Base-by-base conservation (phyloP, 768 basidiomycete species). In the Suillus lakei region DNA sequence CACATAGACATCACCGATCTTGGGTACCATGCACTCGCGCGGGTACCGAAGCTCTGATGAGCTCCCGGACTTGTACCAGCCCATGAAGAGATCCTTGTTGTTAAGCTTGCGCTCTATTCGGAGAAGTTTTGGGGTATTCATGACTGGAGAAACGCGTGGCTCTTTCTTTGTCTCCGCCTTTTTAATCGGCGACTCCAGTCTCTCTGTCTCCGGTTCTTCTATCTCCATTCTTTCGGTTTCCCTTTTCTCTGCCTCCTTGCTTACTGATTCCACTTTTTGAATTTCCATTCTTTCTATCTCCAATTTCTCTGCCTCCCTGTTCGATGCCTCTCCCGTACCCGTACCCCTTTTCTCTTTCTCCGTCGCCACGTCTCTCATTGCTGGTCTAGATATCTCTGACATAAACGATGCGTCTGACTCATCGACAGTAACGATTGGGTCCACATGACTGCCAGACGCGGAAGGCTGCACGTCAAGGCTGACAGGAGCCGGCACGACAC, bases 71-170 rank as follows among this genome's bases (percentile, higher is more conserved):
- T 58, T 53, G 55, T 60, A 63, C 62, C 51, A 38, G 26, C 60
- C 60, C 60, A 61, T 61, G 50, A 48, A 32, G 30, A 23, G 48
- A 32, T 32, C 48, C 18, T 41, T n/a, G 23, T 59, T 60, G 53
- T 55, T 30, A 30, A 63, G 38, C 55, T 63, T 63, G 26, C 62
- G 62, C 2, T 58, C 56, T 6, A 43, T 63, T n/a, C 55, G 62
- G 13, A 53, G 62, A 32, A 58, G 62, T 36, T 56, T 39, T 1
- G 18, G 38, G 39, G 26, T 13, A 28, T 62, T 62, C 34, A 53
- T 28, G 23, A 12, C 26, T 32, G 34, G 16, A 15, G 54, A 41
- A 2, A 36, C 54, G 21, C 38, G 18, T 30, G 28, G 55, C 21
- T 39, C 39, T 30, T 26, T 54, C 62, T 16, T 43, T 41, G 62